These are phyloP conservation scores for Coemansia sp. DNA, from an alignment of 192 early-diverging fungal species.

Conservation along the genomic window DNA sequence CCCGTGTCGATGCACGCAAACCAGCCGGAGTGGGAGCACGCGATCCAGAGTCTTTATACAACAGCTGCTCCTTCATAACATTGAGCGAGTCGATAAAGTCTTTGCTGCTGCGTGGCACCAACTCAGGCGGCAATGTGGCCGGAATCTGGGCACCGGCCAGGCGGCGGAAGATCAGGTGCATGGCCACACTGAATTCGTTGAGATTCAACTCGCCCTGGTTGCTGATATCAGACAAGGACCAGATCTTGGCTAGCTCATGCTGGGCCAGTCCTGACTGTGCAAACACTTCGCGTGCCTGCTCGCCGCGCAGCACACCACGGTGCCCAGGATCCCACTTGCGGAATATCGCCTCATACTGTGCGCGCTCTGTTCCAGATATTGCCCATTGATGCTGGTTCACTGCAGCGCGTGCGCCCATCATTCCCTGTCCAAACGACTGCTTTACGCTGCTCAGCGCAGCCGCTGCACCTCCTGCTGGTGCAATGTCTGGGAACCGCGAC, in stretches of 20 bases:
- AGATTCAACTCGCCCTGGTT: constrained; percentile 81
- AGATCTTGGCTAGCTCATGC: constrained; percentile 56
- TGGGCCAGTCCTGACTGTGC: constrained; percentile 56
- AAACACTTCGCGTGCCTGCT: constrained; percentile 59
- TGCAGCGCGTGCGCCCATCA: constrained; percentile 19
- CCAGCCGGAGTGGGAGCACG: constrained; percentile 4
- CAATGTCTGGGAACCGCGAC: constrained; percentile 38
- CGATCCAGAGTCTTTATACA: constrained; percentile 22
- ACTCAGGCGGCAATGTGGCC: constrained; percentile 69
- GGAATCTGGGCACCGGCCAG: constrained; percentile 82
- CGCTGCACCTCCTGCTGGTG: constrained; percentile 6
- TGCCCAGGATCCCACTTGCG: constrained; percentile 53
- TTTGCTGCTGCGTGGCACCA: constrained; percentile 82
- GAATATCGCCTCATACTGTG: constrained; percentile 49
- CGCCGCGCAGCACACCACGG: constrained; percentile 54
- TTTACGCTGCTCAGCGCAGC: constrained; percentile 27
- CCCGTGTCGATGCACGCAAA: not conserved
- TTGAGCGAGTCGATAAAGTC: constrained; percentile 68
- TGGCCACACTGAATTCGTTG: constrained; percentile 95
- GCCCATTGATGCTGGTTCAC: constrained; percentile 43
- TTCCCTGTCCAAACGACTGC: constrained; percentile 33
- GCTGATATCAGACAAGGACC: constrained; percentile 47
- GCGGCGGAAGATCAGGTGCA: constrained; percentile 92
- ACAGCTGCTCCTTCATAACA: constrained; percentile 47
- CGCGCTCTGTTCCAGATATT: constrained; percentile 29